Evolutionary conservation across 352 stramenopile species (phyloP).

Genomic region (Phytophthora pistaciae): DNA sequence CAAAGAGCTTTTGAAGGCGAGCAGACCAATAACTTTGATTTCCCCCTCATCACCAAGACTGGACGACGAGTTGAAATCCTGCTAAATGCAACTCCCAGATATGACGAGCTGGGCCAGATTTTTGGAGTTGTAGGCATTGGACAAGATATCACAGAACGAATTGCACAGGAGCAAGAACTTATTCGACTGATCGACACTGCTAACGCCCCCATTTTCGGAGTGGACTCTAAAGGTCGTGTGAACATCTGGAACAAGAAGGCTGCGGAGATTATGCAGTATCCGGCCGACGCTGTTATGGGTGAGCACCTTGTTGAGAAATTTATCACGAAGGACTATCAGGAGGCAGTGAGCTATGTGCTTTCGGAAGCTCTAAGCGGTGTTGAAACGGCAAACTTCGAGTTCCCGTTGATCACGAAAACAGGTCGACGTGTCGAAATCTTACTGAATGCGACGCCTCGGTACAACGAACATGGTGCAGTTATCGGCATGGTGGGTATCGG

Average conservation of each 20-base stretch:
- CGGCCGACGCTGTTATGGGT: slow-evolving; percentile 63
- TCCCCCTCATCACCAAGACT: slow-evolving; percentile 65
- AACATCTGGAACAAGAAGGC: slow-evolving; percentile 80
- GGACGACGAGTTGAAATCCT: slow-evolving; percentile 59
- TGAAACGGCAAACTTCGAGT: slow-evolving; percentile 74
- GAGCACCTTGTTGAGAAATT: slow-evolving; percentile 72
- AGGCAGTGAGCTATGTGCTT: slow-evolving; percentile 61
- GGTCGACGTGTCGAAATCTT: slow-evolving; percentile 54
- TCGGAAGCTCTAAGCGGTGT: slow-evolving; percentile 65
- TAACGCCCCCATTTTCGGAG: slow-evolving; percentile 79
- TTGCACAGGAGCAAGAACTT: slow-evolving; percentile 74
- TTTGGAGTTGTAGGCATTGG: slow-evolving; percentile 86
- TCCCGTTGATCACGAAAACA: slow-evolving; percentile 62
- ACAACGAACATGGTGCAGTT: slow-evolving; percentile 56
- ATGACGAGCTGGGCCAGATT: slow-evolving; percentile 71
- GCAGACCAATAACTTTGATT: slow-evolving; percentile 87
- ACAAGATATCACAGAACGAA: slow-evolving; percentile 74
- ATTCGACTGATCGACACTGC: slow-evolving; percentile 76
- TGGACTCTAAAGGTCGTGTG: slow-evolving; percentile 64
- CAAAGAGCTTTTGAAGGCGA: slow-evolving; percentile 57
- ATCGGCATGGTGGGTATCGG: slow-evolving; percentile 72
- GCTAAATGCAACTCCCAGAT: slow-evolving; percentile 76
- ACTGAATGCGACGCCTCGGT: slow-evolving; percentile 59
- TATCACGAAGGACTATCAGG: slow-evolving; percentile 66
- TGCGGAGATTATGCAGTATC: slow-evolving; percentile 72